Percentiles rank a stretch among this genome's conserved stretches.
Conservation (phyloP, 2,329 filamentous ascomycete genomes). For the Ceratocystis cubensis region DNA sequence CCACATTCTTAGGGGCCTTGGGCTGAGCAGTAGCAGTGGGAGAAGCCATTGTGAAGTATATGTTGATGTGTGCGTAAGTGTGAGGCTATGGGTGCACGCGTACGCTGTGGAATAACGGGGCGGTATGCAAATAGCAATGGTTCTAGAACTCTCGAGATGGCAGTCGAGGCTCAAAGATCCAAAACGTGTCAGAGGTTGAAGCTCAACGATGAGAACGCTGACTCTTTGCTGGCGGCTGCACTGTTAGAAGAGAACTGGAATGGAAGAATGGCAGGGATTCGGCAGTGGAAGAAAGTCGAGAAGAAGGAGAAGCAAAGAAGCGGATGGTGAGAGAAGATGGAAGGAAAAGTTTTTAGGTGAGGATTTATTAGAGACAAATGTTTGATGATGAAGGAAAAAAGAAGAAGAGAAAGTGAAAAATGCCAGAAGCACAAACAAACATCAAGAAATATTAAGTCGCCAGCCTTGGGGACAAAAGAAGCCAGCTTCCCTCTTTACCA, state of each 20-base stretch:
- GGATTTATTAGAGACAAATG: not conserved
- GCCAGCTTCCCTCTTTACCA: conserved; percentile 8
- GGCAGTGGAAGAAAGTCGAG: not conserved
- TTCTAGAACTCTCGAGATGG: not conserved
- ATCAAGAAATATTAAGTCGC: not conserved
- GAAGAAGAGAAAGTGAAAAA: conserved; percentile 8
- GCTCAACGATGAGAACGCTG: not conserved
- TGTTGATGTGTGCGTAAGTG: conserved; percentile 7
- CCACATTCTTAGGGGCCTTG: conserved; percentile 52
- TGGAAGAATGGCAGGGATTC: not conserved
- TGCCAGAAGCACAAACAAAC: conserved; percentile 10
- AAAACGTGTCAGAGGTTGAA: not conserved
- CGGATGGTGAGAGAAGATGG: not conserved
- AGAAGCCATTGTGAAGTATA: conserved; percentile 38
- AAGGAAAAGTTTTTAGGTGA: conserved; percentile 6
- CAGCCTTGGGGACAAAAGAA: conserved; percentile 7
- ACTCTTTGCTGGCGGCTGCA: not conserved
- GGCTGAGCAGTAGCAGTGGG: conserved; percentile 39
- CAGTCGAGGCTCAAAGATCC: not conserved
- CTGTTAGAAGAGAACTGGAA: not conserved
- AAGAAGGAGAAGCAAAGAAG: conserved; percentile 1
- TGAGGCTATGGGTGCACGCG: not conserved
- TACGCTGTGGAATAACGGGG: not conserved
- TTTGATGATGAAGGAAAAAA: conserved; percentile 1
- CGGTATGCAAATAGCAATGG: not conserved